A percentile compares a stretch with the other conserved stretches of the same genome.
These are phyloP conservation scores for Baorangia bicolor DNA, from an alignment of 768 basidiomycete species.

Conservation along the genomic window DNA sequence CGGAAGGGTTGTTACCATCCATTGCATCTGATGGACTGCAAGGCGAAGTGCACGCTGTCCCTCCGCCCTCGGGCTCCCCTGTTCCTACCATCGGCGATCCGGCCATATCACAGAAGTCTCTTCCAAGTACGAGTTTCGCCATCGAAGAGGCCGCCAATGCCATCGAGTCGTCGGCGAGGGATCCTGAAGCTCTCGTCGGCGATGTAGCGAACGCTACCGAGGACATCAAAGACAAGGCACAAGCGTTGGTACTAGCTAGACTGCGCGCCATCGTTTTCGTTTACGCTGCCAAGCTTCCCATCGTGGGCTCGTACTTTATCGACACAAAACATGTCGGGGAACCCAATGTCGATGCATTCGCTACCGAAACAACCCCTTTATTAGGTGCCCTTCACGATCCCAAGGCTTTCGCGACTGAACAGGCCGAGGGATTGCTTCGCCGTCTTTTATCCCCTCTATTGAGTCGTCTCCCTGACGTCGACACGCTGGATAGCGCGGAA, in stretches of 20 bases:
- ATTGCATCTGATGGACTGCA: not conserved
- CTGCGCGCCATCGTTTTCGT: constrained; percentile 10
- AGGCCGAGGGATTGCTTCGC: constrained; percentile 17
- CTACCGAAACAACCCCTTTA: constrained; percentile 27
- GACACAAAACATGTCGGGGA: constrained; percentile 1
- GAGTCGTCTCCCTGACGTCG: constrained; percentile 18
- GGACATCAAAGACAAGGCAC: constrained; percentile 3
- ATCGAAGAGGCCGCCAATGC: not conserved
- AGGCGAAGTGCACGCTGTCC: not conserved
- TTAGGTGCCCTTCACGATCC: constrained; percentile 24
- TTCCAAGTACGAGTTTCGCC: not conserved
- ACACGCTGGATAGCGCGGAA: constrained; percentile 17
- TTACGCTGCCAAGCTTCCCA: constrained; percentile 19
- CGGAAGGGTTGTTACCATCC: not conserved
- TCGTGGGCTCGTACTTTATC: constrained; percentile 24
- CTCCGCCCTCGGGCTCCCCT: not conserved
- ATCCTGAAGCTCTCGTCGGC: not conserved
- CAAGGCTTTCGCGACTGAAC: constrained; percentile 20
- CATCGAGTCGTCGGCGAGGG: not conserved
- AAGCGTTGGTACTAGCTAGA: constrained; percentile 5
- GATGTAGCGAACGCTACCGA: not conserved
- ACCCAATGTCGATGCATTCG: not conserved
- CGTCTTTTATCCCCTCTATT: constrained; percentile 15
- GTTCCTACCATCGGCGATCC: not conserved
- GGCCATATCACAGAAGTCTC: not conserved